phyloP scores from a whole-genome alignment of 1,139 yeast genomes.

The Yamadazyma pseudoaaseri region DNA sequence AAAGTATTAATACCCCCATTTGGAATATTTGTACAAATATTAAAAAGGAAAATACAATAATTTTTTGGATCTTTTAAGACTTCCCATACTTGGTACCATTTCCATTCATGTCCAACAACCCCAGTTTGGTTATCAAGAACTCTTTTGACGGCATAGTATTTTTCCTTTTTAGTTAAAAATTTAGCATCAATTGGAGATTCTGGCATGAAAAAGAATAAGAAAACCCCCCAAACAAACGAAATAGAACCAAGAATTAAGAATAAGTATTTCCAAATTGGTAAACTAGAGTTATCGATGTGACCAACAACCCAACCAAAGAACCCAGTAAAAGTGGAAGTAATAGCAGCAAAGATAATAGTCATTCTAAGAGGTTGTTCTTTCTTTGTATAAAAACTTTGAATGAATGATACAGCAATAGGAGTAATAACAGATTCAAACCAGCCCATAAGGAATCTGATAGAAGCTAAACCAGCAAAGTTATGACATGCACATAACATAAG shows the following conservation, averaged over 20 bases:
- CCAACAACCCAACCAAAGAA: constrained; percentile 29
- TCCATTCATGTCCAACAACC: constrained; percentile 25
- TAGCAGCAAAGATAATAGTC: constrained; percentile 15
- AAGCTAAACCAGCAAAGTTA: too few relatives aligned
- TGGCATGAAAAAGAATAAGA: constrained; percentile 28
- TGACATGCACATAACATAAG: too few relatives aligned
- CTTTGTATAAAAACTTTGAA: too few relatives aligned
- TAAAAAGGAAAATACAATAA: constrained; percentile 18
- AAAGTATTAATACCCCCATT: constrained; percentile 19
- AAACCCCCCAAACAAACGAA: constrained; percentile 22
- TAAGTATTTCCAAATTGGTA: constrained; percentile 26
- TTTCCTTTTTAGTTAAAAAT: constrained; percentile 39
- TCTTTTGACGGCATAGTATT: constrained; percentile 21
- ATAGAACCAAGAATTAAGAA: constrained; percentile 47
- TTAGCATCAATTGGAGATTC: constrained; percentile 43
- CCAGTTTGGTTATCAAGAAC: constrained; percentile 26
- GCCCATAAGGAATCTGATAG: too few relatives aligned
- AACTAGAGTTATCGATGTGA: constrained; percentile 19
- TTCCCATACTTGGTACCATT: constrained; percentile 23
- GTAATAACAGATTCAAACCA: constrained; percentile 27
- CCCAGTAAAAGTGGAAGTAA: constrained; percentile 30
- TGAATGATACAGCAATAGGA: too few relatives aligned
- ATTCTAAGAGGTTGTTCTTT: too few relatives aligned
- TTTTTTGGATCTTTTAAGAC: constrained; percentile 19
- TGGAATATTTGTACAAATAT: constrained; percentile 16